These are phyloP conservation scores for Colletotrichum musicola DNA, from an alignment of 2,329 filamentous ascomycete genomes.

Conservation along the genomic window DNA sequence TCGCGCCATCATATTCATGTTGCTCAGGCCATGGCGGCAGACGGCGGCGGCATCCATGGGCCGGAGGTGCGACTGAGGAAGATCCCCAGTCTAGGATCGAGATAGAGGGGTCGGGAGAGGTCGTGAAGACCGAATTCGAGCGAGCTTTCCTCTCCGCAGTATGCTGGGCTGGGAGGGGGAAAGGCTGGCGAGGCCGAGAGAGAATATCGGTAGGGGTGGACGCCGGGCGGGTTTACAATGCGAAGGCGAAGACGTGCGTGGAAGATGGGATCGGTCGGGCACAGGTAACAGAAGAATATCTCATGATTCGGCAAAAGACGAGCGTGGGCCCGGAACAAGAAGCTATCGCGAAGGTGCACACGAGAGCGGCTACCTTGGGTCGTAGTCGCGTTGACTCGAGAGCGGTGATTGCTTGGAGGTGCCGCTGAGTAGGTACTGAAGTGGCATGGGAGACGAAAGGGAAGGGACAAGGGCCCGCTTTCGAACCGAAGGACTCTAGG, in stretches of 20 bases:
- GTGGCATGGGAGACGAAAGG: constrained; percentile 21
- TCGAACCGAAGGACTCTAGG: background rate
- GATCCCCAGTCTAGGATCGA: constrained; percentile 15
- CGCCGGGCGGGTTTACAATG: constrained; percentile 12
- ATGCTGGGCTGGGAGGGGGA: background rate
- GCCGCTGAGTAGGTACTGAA: constrained; percentile 10
- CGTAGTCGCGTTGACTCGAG: constrained; percentile 33
- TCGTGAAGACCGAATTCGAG: background rate
- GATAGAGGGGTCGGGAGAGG: background rate
- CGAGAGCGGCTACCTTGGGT: constrained; percentile 18
- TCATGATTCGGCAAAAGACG: constrained; percentile 23
- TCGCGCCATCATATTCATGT: constrained; percentile 40
- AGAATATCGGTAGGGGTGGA: background rate
- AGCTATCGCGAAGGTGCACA: constrained; percentile 27
- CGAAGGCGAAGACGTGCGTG: constrained; percentile 12
- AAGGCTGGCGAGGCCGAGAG: background rate
- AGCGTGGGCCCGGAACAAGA: constrained; percentile 3
- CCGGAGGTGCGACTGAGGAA: constrained; percentile 36
- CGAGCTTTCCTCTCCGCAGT: background rate
- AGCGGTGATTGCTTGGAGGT: constrained; percentile 12
- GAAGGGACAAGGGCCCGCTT: constrained; percentile 15
- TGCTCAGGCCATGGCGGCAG: constrained; percentile 66
- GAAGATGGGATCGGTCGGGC: constrained; percentile 14
- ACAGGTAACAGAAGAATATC: constrained; percentile 11
- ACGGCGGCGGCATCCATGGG: constrained; percentile 71